phyloP scores from a whole-genome alignment of 139 green algal species.

The Pedinophyceae sp. region DNA sequence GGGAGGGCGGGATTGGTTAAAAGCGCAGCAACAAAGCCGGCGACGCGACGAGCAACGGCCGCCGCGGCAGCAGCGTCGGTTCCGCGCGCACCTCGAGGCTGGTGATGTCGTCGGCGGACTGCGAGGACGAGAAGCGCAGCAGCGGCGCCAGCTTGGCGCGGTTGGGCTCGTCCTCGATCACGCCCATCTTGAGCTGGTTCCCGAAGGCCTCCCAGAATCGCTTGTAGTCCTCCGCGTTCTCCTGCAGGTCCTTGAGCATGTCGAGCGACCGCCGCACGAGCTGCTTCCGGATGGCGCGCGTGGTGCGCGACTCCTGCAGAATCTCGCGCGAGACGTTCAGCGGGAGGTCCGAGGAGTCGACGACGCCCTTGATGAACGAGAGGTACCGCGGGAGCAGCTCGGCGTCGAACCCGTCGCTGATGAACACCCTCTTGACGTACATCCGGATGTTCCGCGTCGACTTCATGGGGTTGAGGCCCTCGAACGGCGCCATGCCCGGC shows the following conservation, averaged over 20 bases:
- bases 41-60: no score
- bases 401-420: constrained; percentile 94
- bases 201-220: constrained; percentile 90
- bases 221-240: constrained; percentile 53
- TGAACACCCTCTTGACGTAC: constrained; percentile 97
- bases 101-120: constrained; percentile 38
- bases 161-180: constrained; percentile 81
- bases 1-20: no score
- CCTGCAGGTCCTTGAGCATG: constrained; percentile 74
- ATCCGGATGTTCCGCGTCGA: constrained; percentile 64
- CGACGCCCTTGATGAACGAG: constrained; percentile 80
- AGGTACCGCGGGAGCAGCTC: constrained; percentile 87
- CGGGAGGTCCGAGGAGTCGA: constrained; percentile 90
- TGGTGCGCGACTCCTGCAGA: constrained; percentile 75
- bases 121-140: constrained; percentile 57
- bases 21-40: no score
- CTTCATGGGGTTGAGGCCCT: constrained; percentile 19
- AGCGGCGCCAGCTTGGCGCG: constrained; percentile 55
- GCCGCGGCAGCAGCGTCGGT: neutral
- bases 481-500: constrained; percentile 93
- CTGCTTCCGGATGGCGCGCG: constrained; percentile 85
- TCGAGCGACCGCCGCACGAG: constrained; percentile 77
- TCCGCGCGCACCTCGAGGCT: constrained; percentile 38
- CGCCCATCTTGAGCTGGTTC: constrained; percentile 72
- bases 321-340: constrained; percentile 97